A percentile compares a stretch with the other conserved stretches of the same genome.
Evolutionary conservation across 257 asterid genomes (phyloP).

Genomic region (Solanum chilense): DNA sequence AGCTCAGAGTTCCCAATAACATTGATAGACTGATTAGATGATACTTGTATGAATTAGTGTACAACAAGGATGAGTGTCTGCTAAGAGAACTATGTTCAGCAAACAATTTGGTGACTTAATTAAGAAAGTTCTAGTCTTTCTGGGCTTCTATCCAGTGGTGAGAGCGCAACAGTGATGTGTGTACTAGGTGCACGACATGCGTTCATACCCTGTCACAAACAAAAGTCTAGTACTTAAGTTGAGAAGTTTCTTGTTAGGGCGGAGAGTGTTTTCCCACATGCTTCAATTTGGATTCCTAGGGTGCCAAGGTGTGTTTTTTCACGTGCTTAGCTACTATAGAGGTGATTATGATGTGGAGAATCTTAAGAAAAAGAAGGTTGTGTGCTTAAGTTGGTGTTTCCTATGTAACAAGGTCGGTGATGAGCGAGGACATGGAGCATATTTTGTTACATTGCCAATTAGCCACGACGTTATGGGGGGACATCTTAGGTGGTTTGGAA

Average conservation of each 20-base stretch:
- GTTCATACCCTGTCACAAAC: not conserved
- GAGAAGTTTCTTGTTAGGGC: not conserved
- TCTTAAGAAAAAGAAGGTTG: not conserved
- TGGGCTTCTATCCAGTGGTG: not conserved
- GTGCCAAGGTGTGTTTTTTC: not conserved
- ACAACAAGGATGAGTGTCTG: not conserved
- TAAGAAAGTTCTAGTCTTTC: not conserved
- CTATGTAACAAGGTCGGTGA: not conserved
- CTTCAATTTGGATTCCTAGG: not conserved
- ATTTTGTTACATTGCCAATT: not conserved
- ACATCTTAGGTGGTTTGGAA: not conserved
- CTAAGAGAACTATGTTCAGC: not conserved
- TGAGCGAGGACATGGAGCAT: not conserved
- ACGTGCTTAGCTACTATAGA: not conserved
- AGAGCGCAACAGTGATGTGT: not conserved
- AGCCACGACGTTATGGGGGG: not conserved
- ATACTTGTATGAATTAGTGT: not conserved
- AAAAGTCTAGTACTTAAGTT: not conserved
- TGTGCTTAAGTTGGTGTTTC: not conserved
- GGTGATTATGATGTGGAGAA: not conserved
- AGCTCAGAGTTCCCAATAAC: not conserved
- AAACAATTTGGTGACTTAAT: not conserved
- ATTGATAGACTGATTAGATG: not conserved
- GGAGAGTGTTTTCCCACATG: not conserved
- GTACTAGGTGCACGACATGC: not conserved